Evolutionary conservation across 129 eudicot genomes (phyloP).

Genomic region (Lactuca saligna): DNA sequence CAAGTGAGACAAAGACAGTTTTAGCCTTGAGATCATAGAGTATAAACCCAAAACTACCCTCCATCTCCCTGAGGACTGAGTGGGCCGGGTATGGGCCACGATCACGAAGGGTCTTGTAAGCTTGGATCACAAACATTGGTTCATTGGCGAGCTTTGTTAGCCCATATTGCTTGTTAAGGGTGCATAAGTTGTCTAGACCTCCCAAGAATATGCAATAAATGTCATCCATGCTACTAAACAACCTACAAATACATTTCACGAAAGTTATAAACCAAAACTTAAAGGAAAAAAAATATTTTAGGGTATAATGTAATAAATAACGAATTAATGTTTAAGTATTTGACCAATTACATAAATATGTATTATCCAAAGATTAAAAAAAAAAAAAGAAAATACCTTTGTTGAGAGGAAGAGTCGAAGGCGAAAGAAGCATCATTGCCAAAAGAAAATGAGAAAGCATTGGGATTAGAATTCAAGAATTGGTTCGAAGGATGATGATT

Average conservation of each 20-base stretch:
- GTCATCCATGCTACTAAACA: constrained; percentile 66
- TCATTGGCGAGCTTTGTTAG: constrained; percentile 57
- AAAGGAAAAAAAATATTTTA: no score
- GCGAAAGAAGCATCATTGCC: constrained; percentile 56
- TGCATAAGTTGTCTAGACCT: constrained; percentile 58
- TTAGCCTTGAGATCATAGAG: constrained; percentile 58
- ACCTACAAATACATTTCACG: constrained; percentile 33
- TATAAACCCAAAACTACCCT: constrained; percentile 71
- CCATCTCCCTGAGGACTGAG: constrained; percentile 66
- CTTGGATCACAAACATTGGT: constrained; percentile 72
- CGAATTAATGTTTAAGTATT: no score
- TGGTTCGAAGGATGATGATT: constrained; percentile 41
- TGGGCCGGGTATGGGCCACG: constrained; percentile 81
- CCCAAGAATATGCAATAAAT: constrained; percentile 86
- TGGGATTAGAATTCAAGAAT: constrained; percentile 46
- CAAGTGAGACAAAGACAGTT: constrained; percentile 59
- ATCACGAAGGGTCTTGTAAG: constrained; percentile 71
- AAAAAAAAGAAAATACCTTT: constrained; percentile 42
- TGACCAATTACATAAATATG: no score
- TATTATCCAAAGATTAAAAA: no score
- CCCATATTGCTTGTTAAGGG: constrained; percentile 80
- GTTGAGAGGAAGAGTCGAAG: constrained; percentile 46
- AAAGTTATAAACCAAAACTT: background rate
- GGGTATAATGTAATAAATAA: background rate
- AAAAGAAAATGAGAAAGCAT: constrained; percentile 68